Evolutionary conservation across 192 early-diverging fungal genomes (phyloP).

Genomic region (Entomortierella lignicola): DNA sequence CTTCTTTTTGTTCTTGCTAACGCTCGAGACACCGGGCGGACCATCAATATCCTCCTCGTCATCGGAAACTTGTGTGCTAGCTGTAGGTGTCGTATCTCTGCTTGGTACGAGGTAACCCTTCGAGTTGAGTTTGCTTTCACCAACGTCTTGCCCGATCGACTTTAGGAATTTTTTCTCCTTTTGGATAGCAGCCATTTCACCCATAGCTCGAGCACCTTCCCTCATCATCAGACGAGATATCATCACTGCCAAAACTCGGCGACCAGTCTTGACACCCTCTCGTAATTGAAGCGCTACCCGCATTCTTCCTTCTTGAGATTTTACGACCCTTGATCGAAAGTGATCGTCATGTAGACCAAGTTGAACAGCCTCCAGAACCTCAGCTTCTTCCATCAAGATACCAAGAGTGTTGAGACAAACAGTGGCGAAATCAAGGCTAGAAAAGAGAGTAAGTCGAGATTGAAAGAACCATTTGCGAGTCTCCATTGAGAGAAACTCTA

Average conservation of each 20-base stretch:
- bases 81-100: constrained; percentile 42
- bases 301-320: constrained; percentile 69
- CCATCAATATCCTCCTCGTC: constrained; percentile 32
- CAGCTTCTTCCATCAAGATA: constrained; percentile 79
- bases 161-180: constrained; percentile 65
- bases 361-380: constrained; percentile 73
- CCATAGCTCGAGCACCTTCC: constrained; percentile 78
- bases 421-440: constrained; percentile 64
- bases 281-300: constrained; percentile 74
- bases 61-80: constrained; percentile 39
- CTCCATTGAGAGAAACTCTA: constrained; percentile 71
- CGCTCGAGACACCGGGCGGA: not conserved
- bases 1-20: constrained; percentile 60
- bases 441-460: constrained; percentile 68
- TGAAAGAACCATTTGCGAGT: constrained; percentile 67
- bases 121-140: constrained; percentile 30
- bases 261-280: constrained; percentile 75
- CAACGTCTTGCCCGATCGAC: constrained; percentile 59
- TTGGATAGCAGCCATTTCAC: constrained; percentile 64
- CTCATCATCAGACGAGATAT: constrained; percentile 79
- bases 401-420: constrained; percentile 72
- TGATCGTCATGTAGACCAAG: constrained; percentile 57
- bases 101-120: constrained; percentile 46
- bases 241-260: constrained; percentile 77
- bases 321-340: constrained; percentile 65